These are phyloP conservation scores for Solanum clarkiae DNA, from an alignment of 257 asterid genomes.

Conservation along the genomic window DNA sequence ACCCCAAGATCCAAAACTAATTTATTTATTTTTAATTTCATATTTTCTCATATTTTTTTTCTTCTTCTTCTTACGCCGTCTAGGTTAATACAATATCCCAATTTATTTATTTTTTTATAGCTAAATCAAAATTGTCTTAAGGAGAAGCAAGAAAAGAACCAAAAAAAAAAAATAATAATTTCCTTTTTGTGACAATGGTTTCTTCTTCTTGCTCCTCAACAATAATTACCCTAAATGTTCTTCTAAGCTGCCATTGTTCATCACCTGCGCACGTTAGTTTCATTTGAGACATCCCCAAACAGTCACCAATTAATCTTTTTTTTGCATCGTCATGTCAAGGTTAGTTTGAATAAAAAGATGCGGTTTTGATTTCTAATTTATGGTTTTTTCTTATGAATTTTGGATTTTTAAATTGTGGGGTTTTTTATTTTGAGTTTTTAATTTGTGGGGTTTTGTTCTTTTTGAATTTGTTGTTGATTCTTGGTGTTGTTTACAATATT, in stretches of 20 bases:
- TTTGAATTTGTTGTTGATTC: not conserved
- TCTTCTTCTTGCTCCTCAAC: not conserved
- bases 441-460: not conserved
- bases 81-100: not conserved
- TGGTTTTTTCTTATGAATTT: not conserved
- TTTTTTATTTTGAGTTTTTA: not conserved
- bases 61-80: not conserved
- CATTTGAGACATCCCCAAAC: not conserved
- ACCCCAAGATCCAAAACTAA: not conserved
- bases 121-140: not conserved
- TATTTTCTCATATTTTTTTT: not conserved
- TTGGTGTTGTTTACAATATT: not conserved
- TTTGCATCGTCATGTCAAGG: not conserved
- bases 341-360: not conserved
- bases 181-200: not conserved
- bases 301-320: not conserved
- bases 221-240: not conserved
- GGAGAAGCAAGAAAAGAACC: not conserved
- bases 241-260: not conserved
- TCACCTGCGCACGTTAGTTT: not conserved
- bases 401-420: not conserved
- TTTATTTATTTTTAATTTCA: not conserved
- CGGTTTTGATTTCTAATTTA: not conserved
- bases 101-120: not conserved
- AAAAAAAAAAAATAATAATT: not conserved